Evolutionary conservation across 176 grass and related monocot genomes (phyloP).

Genomic region (Aegilops sharonensis): DNA sequence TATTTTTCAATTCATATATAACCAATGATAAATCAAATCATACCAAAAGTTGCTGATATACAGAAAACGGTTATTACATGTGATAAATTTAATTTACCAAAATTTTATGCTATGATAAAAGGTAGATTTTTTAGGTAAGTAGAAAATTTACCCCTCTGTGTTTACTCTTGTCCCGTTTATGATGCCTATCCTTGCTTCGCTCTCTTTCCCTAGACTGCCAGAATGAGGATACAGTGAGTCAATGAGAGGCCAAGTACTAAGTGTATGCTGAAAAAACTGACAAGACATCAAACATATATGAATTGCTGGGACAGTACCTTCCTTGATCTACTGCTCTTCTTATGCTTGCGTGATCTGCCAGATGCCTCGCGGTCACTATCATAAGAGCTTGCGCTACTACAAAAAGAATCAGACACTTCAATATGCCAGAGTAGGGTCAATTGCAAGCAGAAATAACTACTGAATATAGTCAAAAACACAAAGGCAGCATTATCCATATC

Average conservation of each 20-base stretch:
- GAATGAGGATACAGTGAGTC: not conserved
- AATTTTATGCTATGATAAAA: not conserved
- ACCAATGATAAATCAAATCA: not conserved
- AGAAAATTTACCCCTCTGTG: slow-evolving; percentile 60
- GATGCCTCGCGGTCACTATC: slow-evolving; percentile 48
- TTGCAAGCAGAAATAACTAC: not conserved
- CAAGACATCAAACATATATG: slow-evolving; percentile 2
- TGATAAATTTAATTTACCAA: not conserved
- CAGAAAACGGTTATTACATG: not conserved
- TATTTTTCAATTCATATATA: not conserved
- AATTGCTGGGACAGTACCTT: slow-evolving; percentile 38
- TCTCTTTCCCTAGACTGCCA: slow-evolving; percentile 58
- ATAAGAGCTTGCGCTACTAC: slow-evolving; percentile 51
- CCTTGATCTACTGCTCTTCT: slow-evolving; percentile 64
- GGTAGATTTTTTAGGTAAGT: slow-evolving; percentile 14
- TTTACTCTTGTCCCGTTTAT: slow-evolving; percentile 56
- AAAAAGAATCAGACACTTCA: slow-evolving; percentile 11
- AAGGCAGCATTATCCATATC: not conserved
- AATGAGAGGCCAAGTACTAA: not conserved
- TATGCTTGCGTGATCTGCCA: slow-evolving; percentile 53
- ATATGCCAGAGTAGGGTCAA: not conserved
- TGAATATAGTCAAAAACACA: not conserved
- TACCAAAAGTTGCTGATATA: not conserved
- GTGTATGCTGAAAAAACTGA: not conserved
- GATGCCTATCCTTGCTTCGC: slow-evolving; percentile 47